Base-by-base conservation (phyloP, 2,329 filamentous ascomycete genomes). In the Chaetomium sp. region DNA sequence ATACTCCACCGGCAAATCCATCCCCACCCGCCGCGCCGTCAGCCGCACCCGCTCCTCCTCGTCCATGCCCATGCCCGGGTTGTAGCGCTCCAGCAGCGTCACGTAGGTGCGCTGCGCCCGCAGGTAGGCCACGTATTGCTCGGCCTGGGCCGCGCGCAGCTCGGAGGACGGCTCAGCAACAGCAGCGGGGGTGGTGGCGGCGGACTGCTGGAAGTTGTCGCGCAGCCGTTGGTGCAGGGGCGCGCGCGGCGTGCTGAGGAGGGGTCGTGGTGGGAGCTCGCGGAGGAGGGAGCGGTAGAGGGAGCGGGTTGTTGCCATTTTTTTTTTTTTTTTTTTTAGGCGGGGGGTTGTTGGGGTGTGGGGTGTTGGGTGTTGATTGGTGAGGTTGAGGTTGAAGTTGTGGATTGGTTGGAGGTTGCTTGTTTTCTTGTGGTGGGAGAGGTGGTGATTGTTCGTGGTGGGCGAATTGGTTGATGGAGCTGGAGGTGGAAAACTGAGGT, bases 271-370 rank as follows among this genome's bases (percentile, higher is more conserved):
- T 1, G 94, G 94, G 9, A 97, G 87, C 80, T 97, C 93, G 77
- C 94, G 92, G 63, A 98, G 87, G 74, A 97, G 83, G 50, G 89
- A 85, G 73, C 94, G 91, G 84, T 98, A 98, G 74, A 97, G 84
- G 42, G 91, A 76, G 64, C 73, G 53, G 51, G 66, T 23, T 10
- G 75, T 76, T 1, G 79, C 72, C 71, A 77, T 78, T 66, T 4
- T 65, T n/a, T n/a, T n/a, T n/a, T n/a, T n/a, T 66, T 4, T 65
- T 78, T 66, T 4, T 65, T 33, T 29, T 16, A 4, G 45, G 16
- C 25, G n/a, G 33, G 33, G 31, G 35, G 53, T 55, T 58, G 27
- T 57, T 38, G 29, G 42, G 3, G 35, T 27, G n/a, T n/a, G n/a
- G n/a, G n/a, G n/a, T n/a, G n/a, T 58, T 45, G n/a, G 29, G 12